Base-by-base conservation (phyloP, 805 yeast species). In the Ogataea parapolymorpha region DNA sequence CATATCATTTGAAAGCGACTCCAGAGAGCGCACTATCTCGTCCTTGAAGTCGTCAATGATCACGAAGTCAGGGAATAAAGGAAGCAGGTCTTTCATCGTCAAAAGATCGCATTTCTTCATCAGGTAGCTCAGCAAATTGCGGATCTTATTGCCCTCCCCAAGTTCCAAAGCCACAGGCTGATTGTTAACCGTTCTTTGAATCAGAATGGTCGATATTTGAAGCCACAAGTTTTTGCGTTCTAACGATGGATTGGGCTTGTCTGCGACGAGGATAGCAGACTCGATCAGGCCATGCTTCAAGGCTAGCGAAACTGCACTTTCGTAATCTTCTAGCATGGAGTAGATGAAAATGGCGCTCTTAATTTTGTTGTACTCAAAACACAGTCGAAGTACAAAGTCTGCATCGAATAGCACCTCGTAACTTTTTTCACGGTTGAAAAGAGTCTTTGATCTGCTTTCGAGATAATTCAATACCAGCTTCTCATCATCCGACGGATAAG, bases 41-140 rank as follows among this genome's bases (percentile, higher is more conserved):
- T 84, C 85, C 49, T 88, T 87, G 54, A 93, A 77, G 45, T 84
- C 80, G 49, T 86, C 93, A 35, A 93, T 81, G 20, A 86, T 79
- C 0, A 85, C 75, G 42, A 85, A 79, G 51, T 88, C 90, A 0
- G 97, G 96, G 49, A 93, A 82, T 24, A 87, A 66, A 2, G 95
- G 95, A 37, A 93, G 63, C 29, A 93, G 56, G 54, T 93, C 98
- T 47, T 85, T 89, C 32, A 93, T 80, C 3, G 81, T 74, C 15
- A 85, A 58, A 11, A 75, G 53, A 12, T 71, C 76, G 48, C 77
- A 69, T 16, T 73, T 74, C 13, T 65, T 69, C 42, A 61, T 58
- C 39, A 65, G 62, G 44, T 53, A 75, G 44, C 48, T 64, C 26
- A 63, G 61, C 44, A 60, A 63, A 49, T 32, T 51, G 48, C 34